Conservation (phyloP, 768 basidiomycete species). For the Phylloporus rhodoxanthus region DNA sequence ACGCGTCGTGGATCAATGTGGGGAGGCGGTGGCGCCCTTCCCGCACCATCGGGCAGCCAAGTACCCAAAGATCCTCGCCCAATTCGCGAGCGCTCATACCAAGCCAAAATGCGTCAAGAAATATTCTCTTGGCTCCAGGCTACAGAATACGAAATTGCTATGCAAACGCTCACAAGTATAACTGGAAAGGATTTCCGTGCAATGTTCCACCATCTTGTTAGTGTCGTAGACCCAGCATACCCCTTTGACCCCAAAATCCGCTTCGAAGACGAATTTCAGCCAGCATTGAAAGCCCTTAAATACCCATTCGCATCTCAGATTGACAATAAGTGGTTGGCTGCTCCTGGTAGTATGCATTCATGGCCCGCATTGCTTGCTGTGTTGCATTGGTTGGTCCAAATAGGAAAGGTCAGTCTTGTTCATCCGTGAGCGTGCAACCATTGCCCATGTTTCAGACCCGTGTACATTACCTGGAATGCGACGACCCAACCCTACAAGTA, state of each 20-base stretch:
- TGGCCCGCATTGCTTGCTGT: slow-evolving; percentile 88
- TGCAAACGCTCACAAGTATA: slow-evolving; percentile 67
- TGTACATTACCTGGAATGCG: slow-evolving; percentile 50
- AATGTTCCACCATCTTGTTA: slow-evolving; percentile 76
- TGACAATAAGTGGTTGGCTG: slow-evolving; percentile 80
- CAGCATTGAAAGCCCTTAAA: slow-evolving; percentile 62
- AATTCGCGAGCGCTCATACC: slow-evolving; percentile 69
- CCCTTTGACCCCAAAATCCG: slow-evolving; percentile 48
- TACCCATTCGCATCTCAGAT: slow-evolving; percentile 81
- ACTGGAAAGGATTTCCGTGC: slow-evolving; percentile 81
- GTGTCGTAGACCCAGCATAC: slow-evolving; percentile 64
- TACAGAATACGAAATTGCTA: slow-evolving; percentile 61
- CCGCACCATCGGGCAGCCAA: slow-evolving; percentile 50
- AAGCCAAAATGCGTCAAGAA: slow-evolving; percentile 71
- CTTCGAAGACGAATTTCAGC: slow-evolving; percentile 80
- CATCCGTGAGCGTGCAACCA: not conserved
- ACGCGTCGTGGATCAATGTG: slow-evolving; percentile 74
- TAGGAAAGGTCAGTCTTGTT: slow-evolving; percentile 62
- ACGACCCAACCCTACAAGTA: slow-evolving; percentile 64
- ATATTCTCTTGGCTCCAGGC: slow-evolving; percentile 63
- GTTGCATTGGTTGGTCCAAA: slow-evolving; percentile 86
- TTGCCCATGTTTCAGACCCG: slow-evolving; percentile 22
- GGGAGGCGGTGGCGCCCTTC: slow-evolving; percentile 43
- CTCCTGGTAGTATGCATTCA: slow-evolving; percentile 85
- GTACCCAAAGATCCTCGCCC: slow-evolving; percentile 69